Evolutionary conservation across 495 filamentous ascomycete species (phyloP).

Genomic region (Apiosordaria backusii): DNA sequence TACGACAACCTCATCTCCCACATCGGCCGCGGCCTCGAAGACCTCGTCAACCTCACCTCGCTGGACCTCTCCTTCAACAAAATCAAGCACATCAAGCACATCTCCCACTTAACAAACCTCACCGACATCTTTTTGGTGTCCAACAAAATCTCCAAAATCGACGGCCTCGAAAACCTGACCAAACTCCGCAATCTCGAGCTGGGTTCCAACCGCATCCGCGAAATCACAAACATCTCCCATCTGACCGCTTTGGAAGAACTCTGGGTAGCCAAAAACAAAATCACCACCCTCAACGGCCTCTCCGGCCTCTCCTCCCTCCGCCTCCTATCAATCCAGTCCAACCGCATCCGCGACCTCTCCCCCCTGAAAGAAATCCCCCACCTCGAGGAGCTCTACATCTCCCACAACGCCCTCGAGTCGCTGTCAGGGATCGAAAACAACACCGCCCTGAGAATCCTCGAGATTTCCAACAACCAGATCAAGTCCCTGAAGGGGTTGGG

Average conservation of each 20-base stretch:
- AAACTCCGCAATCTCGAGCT: constrained; percentile 81
- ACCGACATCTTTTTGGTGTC: constrained; percentile 90
- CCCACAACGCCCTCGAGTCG: constrained; percentile 86
- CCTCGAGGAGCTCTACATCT: constrained; percentile 94
- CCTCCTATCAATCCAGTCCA: constrained; percentile 95
- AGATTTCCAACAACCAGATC: constrained; percentile 89
- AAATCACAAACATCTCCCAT: constrained; percentile 81
- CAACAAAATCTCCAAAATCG: constrained; percentile 87
- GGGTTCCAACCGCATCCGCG: constrained; percentile 84
- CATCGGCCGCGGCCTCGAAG: constrained; percentile 70
- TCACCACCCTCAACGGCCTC: constrained; percentile 75
- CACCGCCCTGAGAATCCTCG: constrained; percentile 68
- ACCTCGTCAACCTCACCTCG: constrained; percentile 66
- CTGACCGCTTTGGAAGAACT: constrained; percentile 75
- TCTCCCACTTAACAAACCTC: constrained; percentile 73
- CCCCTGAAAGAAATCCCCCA: constrained; percentile 69
- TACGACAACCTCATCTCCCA: constrained; percentile 97
- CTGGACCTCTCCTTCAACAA: constrained; percentile 98
- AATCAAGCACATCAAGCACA: constrained; percentile 94
- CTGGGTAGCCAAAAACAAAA: constrained; percentile 98
- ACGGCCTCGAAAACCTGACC: constrained; percentile 71
- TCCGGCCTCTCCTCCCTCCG: constrained; percentile 70
- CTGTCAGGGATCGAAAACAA: constrained; percentile 73
- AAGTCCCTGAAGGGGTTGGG: constrained; percentile 67
- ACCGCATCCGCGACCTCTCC: constrained; percentile 78